Evolutionary conservation across 257 asterid species (phyloP), one percentile per base, ranked within the genome.

Genomic region (Nicotiana sylvestris): DNA sequence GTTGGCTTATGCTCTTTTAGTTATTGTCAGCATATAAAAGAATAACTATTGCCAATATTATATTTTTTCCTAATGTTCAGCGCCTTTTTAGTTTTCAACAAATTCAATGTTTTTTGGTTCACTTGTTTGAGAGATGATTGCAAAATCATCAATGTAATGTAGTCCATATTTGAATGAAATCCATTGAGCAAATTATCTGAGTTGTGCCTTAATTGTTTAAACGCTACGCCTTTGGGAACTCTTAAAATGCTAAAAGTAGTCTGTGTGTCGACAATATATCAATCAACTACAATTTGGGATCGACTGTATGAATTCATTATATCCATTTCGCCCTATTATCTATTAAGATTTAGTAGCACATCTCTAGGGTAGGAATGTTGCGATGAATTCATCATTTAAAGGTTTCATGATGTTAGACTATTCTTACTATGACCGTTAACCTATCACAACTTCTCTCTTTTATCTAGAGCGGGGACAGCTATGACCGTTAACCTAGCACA

Each of bases 11-110:
- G 77, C 49, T 83, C 51, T 80, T 55, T 66, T 65, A 69, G 81
- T 85, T 60, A 77, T 83, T 85, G 79, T 82, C 83, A 70, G 87
- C 82, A 82, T 58, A 83, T 77, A 81, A 84, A 66, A 77, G 58
- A 85, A 87, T 72, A 74, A 74, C 27, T 27, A 13, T 35, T 49
- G 17, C 25, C 62, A 74, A 21, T 46, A 46, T 12, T 74, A 43
- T 17, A 49, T 74, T 16, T 15, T 64, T 33, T 3, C 74, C 5
- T 32, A 46, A 32, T 66, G 33, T 30, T 66, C 49, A 32, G 2
- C 33, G 9, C 21, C 2, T 15, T 51, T 49, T 11, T 74, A 25
- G 6, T 49, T 46, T 16, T 58, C 80, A 51, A 76, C 80, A 76
- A 76, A 51, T 51, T 51, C 43, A 15, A 76, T 51, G 64, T 51